Evolutionary conservation across 2,329 filamentous ascomycete genomes (phyloP).

Genomic region (Coniochaeta hoffmannii): DNA sequence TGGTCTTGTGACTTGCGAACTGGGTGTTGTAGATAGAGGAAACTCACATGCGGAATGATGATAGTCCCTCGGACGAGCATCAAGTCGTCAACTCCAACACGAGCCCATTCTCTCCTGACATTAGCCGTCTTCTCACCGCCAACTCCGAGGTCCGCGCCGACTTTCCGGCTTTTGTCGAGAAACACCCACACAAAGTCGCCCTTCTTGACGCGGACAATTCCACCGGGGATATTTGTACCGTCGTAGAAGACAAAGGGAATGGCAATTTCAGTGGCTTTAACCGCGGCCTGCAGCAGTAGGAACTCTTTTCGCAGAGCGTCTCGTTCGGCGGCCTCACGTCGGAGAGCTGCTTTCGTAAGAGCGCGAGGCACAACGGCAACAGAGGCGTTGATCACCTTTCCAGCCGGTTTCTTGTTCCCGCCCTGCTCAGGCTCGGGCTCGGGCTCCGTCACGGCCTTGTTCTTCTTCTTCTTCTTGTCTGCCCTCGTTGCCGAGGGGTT

Average conservation of each 20-base stretch:
- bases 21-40: neutral
- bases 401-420: constrained; percentile 12
- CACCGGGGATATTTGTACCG: constrained; percentile 81
- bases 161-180: constrained; percentile 82
- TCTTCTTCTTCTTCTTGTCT: constrained; percentile 26
- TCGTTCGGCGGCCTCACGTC: constrained; percentile 67
- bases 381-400: constrained; percentile 52
- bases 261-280: constrained; percentile 82
- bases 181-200: constrained; percentile 92
- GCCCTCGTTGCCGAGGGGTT: constrained; percentile 13
- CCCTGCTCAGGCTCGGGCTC: constrained; percentile 1
- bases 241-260: constrained; percentile 98
- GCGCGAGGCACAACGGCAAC: constrained; percentile 63
- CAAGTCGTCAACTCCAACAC: constrained; percentile 89
- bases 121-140: constrained; percentile 58
- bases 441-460: constrained; percentile 24
- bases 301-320: constrained; percentile 76
- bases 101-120: constrained; percentile 76
- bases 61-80: constrained; percentile 87
- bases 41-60: constrained; percentile 86
- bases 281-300: constrained; percentile 69
- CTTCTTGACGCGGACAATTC: constrained; percentile 80
- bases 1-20: neutral
- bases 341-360: constrained; percentile 55
- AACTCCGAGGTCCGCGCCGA: constrained; percentile 75